Evolutionary conservation across 345 rosid genomes (phyloP).

Genomic region (Durio zibethinus): DNA sequence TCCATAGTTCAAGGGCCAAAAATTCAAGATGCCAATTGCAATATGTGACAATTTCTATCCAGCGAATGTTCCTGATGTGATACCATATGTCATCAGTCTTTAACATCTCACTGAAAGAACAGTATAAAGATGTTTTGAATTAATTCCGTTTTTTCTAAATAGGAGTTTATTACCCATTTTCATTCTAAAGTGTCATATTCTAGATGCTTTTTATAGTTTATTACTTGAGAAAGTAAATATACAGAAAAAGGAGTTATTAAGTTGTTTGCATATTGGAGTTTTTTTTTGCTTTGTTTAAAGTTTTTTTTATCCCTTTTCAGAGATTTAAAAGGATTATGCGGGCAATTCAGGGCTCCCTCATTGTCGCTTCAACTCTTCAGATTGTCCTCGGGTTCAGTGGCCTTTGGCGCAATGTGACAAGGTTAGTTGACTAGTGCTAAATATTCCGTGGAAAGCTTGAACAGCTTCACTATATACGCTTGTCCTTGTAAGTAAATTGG

Average conservation of each 20-base stretch:
- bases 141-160: neutral
- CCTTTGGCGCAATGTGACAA: constrained; percentile 90
- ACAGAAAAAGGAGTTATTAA: neutral
- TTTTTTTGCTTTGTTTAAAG: neutral
- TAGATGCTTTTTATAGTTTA: neutral
- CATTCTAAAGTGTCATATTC: neutral
- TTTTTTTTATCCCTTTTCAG: constrained; percentile 39
- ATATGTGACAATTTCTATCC: neutral
- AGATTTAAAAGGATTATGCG: constrained; percentile 79
- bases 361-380: constrained; percentile 92
- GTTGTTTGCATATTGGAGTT: neutral
- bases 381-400: constrained; percentile 98
- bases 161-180: neutral
- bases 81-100: neutral
- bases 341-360: constrained; percentile 91
- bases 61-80: neutral
- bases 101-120: neutral
- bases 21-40: neutral
- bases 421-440: constrained; percentile 41
- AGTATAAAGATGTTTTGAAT: neutral
- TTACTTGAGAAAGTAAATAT: neutral
- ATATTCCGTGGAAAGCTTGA: constrained; percentile 4
- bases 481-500: neutral
- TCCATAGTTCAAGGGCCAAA: no score
- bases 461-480: neutral